Percentiles rank a stretch among this genome's conserved stretches.
Conservation (phyloP, 2,329 filamentous ascomycete genomes). For the Monosporascus cannonballus region DNA sequence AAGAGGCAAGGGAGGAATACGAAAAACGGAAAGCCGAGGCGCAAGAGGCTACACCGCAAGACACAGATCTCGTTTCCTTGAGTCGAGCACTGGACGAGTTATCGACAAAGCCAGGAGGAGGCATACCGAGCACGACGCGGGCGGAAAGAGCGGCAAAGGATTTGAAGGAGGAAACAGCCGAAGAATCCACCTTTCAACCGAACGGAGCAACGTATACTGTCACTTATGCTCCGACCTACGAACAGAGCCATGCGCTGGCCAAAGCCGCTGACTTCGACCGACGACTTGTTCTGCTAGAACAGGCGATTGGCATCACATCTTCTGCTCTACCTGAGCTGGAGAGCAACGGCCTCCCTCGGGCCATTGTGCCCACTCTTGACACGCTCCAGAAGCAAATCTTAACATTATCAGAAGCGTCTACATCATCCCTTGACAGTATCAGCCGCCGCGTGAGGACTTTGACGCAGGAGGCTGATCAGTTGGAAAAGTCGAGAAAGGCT, state of each 20-base stretch:
- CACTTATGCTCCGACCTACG: constrained; percentile 58
- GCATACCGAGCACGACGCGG: constrained; percentile 13
- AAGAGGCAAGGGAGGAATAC: constrained; percentile 44
- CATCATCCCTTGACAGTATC: constrained; percentile 66
- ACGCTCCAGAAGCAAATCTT: constrained; percentile 74
- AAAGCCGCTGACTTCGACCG: constrained; percentile 85
- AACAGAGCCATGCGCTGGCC: constrained; percentile 64
- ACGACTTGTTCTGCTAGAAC: constrained; percentile 73
- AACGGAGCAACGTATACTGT: constrained; percentile 53
- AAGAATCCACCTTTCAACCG: constrained; percentile 8
- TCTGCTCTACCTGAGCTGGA: constrained; percentile 59
- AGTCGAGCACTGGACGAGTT: constrained; percentile 68
- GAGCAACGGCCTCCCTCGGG: constrained; percentile 50
- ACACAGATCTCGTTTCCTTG: constrained; percentile 59
- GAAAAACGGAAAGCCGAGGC: constrained; percentile 45
- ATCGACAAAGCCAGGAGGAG: constrained; percentile 28
- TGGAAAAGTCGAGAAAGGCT: constrained; percentile 59
- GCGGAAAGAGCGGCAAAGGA: constrained; percentile 20
- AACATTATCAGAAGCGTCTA: constrained; percentile 66
- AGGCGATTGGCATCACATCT: constrained; percentile 70
- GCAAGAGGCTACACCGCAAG: constrained; percentile 33
- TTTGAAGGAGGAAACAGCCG: constrained; percentile 14
- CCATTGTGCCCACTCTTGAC: constrained; percentile 78
- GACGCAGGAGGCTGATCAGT: constrained; percentile 64
- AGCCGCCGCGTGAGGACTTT: constrained; percentile 64